Evolutionary conservation across 2,329 filamentous ascomycete species (phyloP), one percentile per base, ranked within the genome.

Genomic region (Phaeosphaeriaceae sp.): DNA sequence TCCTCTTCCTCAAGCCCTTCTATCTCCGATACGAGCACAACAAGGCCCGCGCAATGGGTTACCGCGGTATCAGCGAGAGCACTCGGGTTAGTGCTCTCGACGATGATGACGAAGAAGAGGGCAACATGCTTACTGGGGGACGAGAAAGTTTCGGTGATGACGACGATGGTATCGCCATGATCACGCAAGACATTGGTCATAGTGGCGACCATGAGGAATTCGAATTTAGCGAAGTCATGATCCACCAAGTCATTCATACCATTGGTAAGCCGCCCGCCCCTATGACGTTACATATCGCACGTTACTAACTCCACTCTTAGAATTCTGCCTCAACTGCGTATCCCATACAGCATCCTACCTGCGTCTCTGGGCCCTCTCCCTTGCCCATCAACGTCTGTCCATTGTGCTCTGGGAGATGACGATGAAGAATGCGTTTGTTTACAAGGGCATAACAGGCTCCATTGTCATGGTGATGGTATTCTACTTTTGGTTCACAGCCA

Each of bases 321-420:
- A 99, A 82, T 99, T 99, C 80, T 99, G 94, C 73, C 83, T 99
- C 65, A 99, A 99, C 81, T 97, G 93, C 74, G 93, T 99, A 56
- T 99, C 94, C 23, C 94, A 99, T 78, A 99, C 95, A 4, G 94
- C 94, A 4, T 99, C 94, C 1, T 99, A 99, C 77, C 88, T 99
- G 39, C 94, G 94, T 81, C 89, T 99, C 36, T 99, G 94, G 94
- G 94, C 94, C 26, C 77, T 99, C 64, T 99, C 94, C 2, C 87
- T 99, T 52, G 94, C 94, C 26, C 94, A 99, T 81, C 94, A 99
- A 75, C 94, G 97, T 82, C 87, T 99, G 52, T 96, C 91, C 40
- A 88, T 92, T 58, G 94, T 99, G 56, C 83, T 99, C 39, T 99
- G 94, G 94, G 84, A 84, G 66, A 99, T 99, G 94, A 99, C 94